Conservation (phyloP, 768 basidiomycete genomes). For the Saitozyma sp. region DNA sequence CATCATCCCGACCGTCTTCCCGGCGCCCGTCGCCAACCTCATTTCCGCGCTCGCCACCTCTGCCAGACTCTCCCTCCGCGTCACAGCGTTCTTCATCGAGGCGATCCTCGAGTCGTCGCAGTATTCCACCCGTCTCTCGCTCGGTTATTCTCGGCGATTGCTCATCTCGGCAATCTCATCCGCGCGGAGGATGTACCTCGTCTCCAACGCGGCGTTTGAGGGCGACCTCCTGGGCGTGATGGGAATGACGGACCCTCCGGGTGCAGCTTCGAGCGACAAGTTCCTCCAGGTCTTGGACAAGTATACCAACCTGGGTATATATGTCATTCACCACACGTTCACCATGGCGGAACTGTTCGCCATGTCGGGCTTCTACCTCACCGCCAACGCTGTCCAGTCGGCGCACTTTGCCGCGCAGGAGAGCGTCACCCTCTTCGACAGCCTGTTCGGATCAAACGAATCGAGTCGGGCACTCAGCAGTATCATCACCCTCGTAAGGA, state of each 20-base stretch:
- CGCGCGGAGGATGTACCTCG: conserved; percentile 49
- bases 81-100: conserved; percentile 50
- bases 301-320: conserved; percentile 54
- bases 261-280: conserved; percentile 17
- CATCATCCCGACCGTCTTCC: conserved; percentile 46
- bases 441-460: conserved; percentile 54
- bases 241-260: not conserved
- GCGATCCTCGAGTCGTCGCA: conserved; percentile 48
- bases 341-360: conserved; percentile 54
- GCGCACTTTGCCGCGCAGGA: conserved; percentile 47
- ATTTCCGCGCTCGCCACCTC: conserved; percentile 48
- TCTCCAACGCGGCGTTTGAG: conserved; percentile 37
- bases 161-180: conserved; percentile 51
- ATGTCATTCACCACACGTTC: conserved; percentile 53
- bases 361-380: conserved; percentile 54
- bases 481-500: conserved; percentile 52
- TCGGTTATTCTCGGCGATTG: conserved; percentile 48
- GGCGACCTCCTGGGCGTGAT: conserved; percentile 17
- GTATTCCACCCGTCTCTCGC: conserved; percentile 38
- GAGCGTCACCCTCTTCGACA: conserved; percentile 40
- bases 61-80: conserved; percentile 42
- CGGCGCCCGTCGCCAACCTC: conserved; percentile 48
- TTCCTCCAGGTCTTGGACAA: conserved; percentile 52
- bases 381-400: conserved; percentile 40
- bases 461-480: conserved; percentile 50